phyloP scores from a whole-genome alignment of 257 asterid genomes.

The Ehretia macrophylla region DNA sequence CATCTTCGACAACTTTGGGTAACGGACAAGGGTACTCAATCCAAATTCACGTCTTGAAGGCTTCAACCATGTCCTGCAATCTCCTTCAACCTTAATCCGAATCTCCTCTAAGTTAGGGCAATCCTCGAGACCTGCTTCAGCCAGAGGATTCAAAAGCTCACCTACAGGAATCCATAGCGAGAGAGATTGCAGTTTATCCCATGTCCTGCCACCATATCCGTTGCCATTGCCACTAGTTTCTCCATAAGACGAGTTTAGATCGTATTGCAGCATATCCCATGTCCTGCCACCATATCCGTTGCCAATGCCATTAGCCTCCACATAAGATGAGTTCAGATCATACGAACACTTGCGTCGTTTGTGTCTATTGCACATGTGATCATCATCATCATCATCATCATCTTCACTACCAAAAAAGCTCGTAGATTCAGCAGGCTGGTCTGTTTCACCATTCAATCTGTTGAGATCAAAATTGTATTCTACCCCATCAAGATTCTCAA shows the following conservation, averaged over 20 bases:
- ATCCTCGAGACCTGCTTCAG: constrained; percentile 53
- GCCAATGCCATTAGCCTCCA: constrained; percentile 26
- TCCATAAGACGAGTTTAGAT: constrained; percentile 3
- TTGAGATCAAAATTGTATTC: constrained; percentile 43
- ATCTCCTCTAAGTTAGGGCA: constrained; percentile 88
- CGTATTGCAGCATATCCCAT: constrained; percentile 49
- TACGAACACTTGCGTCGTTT: constrained; percentile 39
- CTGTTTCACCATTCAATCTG: constrained; percentile 24
- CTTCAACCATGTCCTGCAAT: constrained; percentile 60
- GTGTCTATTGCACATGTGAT: constrained; percentile 16
- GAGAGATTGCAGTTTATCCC: constrained; percentile 59
- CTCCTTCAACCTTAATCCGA: constrained; percentile 80
- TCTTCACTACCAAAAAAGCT: constrained; percentile 4
- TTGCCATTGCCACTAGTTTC: constrained; percentile 27
- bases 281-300: constrained; percentile 31
- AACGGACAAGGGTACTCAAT: constrained; percentile 43
- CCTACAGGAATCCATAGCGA: constrained; percentile 88
- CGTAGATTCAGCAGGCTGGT: constrained; percentile 9
- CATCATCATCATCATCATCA: constrained; percentile 12
- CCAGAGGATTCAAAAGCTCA: constrained; percentile 61
- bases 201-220: constrained; percentile 35
- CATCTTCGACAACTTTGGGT: constrained; percentile 62
- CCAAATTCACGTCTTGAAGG: constrained; percentile 56
- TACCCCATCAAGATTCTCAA: constrained; percentile 32
- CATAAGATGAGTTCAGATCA: constrained; percentile 38